Evolutionary conservation across 116 monocot species (phyloP), one percentile per base, ranked within the genome.

Genomic region (Zostera marina): DNA sequence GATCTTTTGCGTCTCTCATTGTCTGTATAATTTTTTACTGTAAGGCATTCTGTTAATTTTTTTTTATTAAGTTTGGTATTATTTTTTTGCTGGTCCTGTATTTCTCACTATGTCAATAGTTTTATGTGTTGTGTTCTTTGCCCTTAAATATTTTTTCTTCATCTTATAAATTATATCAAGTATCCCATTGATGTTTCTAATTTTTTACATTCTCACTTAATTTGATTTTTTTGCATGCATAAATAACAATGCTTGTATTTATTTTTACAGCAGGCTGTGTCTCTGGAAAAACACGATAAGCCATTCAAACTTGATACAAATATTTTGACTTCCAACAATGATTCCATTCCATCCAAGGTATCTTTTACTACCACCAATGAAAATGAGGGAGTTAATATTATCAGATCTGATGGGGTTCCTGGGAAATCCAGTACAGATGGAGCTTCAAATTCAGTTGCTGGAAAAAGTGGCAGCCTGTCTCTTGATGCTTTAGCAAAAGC

Each of bases 401-500:
- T 53, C 85, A 90, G 98, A 75, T 80, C 90, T 98, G 98, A 90
- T 75, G 90, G 82, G 72, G 85, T 98, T 98, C 71, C 76, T 89
- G 90, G 82, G 80, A 96, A 96, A 82, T 96, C 76, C 70, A 98
- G 90, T 90, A 90, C 90, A 98, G 90, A 89, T 85, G 89, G 85
- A 48, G 59, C 74, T 66, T 47, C 79, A 40, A 62, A 60, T 65
- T 78, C 82, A 70, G 66, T 56, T 60, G 52, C 78, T 72, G 80
- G 78, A 72, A 86, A 77, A 83, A 78, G 72, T 74, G 71, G 80
- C 76, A 82, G 53, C 48, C 62, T 84, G 8, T 85, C 90, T 78
- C 98, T 80, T 74, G 85, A 85, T 73, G 98, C 90, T 65, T 74
- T 98, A 83, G 83, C 85, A 51, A 98, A 82, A 83, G 98, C 98